Evolutionary conservation across 2,329 filamentous ascomycete genomes (phyloP), one percentile per base, ranked within the genome.

Genomic region (Botrytis elliptica): DNA sequence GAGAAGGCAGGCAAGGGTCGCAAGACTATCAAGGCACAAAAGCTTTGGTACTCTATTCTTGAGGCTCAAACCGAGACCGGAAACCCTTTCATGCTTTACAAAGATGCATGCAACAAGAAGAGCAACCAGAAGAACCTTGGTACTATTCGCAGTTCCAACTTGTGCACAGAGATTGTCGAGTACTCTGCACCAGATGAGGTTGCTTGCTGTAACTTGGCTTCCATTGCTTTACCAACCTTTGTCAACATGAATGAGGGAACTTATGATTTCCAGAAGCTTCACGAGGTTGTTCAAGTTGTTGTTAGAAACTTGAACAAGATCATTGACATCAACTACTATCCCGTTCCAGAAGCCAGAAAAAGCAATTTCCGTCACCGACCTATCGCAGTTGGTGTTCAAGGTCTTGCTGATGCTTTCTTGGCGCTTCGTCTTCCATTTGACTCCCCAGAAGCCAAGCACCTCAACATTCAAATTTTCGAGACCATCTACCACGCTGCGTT

Each of bases 101-200:
- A 99, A 88, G 96, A 99, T 85, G 89, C 91, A 81, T 95, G 93
- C 90, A 99, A 99, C 90, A 91, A 91, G 83, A 99, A 99, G 92
- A 98, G 95, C 88, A 99, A 99, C 89, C 96, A 99, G 87, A 98
- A 99, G 92, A 99, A 99, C 85, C 88, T 99, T 46, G 96, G 96
- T 78, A 98, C 95, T 76, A 99, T 99, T 80, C 94, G 94, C 84
- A 98, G 94, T 88, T 99, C 96, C 81, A 99, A 99, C 84, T 88
- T 99, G 67, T 99, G 96, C 90, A 98, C 95, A 69, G 96, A 99
- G 85, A 99, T 99, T 80, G 89, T 99, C 77, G 96, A 99, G 86
- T 99, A 98, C 87, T 97, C 88, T 77, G 94, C 96, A 52, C 95
- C 96, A 52, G 96, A 99, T 84, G 96, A 99, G 88, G 96, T 99